A percentile compares a stretch with the other conserved stretches of the same genome.
These are phyloP conservation scores for Boletales sp. DNA, from an alignment of 768 basidiomycete genomes.

Conservation along the genomic window DNA sequence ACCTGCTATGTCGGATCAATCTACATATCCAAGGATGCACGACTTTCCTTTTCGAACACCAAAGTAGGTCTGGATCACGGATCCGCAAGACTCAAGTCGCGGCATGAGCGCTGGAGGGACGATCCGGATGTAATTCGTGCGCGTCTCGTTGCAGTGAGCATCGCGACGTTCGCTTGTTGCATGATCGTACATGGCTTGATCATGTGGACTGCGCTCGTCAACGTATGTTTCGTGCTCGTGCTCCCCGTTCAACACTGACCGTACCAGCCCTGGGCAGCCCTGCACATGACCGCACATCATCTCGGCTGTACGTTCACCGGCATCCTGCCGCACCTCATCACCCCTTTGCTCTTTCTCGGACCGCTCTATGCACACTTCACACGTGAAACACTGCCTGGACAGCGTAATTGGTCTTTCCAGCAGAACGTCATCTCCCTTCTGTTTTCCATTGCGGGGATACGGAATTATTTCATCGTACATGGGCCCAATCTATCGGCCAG, in stretches of 20 bases:
- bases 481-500: background rate
- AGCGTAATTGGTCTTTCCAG: constrained; percentile 45
- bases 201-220: constrained; percentile 18
- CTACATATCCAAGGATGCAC: constrained; percentile 66
- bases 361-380: constrained; percentile 63
- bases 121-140: constrained; percentile 84
- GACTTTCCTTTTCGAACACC: constrained; percentile 47
- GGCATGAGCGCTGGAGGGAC: constrained; percentile 63
- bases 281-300: constrained; percentile 33
- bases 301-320: constrained; percentile 37
- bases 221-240: constrained; percentile 8
- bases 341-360: constrained; percentile 73
- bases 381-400: constrained; percentile 48
- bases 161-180: constrained; percentile 61
- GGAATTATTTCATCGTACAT: constrained; percentile 64
- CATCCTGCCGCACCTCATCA: constrained; percentile 55
- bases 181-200: constrained; percentile 45
- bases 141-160: constrained; percentile 62
- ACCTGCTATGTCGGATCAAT: constrained; percentile 77
- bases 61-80: constrained; percentile 23
- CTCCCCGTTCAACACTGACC: constrained; percentile 2
- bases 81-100: constrained; percentile 29
- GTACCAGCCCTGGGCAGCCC: constrained; percentile 15
- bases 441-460: constrained; percentile 51
- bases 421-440: constrained; percentile 39